Conservation (phyloP, 805 yeast species). For the Metschnikowia dekortorum region DNA sequence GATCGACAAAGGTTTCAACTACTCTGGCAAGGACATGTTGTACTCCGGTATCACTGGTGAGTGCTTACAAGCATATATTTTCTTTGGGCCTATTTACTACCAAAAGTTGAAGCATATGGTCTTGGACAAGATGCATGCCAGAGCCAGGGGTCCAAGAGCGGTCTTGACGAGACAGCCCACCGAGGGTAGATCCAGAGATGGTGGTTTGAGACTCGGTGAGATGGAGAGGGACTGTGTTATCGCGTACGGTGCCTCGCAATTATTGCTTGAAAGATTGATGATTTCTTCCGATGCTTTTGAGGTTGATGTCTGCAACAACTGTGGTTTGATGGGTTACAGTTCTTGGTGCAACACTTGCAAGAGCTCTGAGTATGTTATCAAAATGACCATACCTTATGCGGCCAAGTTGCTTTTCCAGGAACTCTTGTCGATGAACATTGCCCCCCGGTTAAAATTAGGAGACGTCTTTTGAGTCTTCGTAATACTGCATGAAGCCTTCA, state of each 20-base stretch:
- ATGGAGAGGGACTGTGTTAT: slow-evolving; percentile 99
- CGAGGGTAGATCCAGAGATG: slow-evolving; percentile 98
- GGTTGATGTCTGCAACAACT: slow-evolving; percentile 87
- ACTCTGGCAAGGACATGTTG: slow-evolving; percentile 96
- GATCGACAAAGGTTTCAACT: slow-evolving; percentile 86
- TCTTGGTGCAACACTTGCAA: slow-evolving; percentile 98
- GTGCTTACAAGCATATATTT: slow-evolving; percentile 92
- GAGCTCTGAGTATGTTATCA: slow-evolving; percentile 77
- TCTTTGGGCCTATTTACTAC: slow-evolving; percentile 97
- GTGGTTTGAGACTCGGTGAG: slow-evolving; percentile 97
- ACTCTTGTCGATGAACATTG: slow-evolving; percentile 96
- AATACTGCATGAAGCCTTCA: slow-evolving; percentile 1
- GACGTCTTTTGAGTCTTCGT: slow-evolving; percentile 58
- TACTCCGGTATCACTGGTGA: slow-evolving; percentile 98
- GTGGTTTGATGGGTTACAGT: slow-evolving; percentile 96
- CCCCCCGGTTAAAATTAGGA: slow-evolving; percentile 86
- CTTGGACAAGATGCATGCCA: slow-evolving; percentile 97
- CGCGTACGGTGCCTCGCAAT: slow-evolving; percentile 92
- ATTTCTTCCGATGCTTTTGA: slow-evolving; percentile 96
- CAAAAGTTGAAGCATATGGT: slow-evolving; percentile 99
- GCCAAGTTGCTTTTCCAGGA: slow-evolving; percentile 97
- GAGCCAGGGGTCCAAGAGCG: slow-evolving; percentile 99
- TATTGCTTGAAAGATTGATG: slow-evolving; percentile 91
- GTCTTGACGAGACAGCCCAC: slow-evolving; percentile 91
- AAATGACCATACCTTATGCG: slow-evolving; percentile 98